These are phyloP conservation scores for Fomitiporia mediterranea DNA, from an alignment of 1,284 basidiomycete genomes.

Conservation along the genomic window DNA sequence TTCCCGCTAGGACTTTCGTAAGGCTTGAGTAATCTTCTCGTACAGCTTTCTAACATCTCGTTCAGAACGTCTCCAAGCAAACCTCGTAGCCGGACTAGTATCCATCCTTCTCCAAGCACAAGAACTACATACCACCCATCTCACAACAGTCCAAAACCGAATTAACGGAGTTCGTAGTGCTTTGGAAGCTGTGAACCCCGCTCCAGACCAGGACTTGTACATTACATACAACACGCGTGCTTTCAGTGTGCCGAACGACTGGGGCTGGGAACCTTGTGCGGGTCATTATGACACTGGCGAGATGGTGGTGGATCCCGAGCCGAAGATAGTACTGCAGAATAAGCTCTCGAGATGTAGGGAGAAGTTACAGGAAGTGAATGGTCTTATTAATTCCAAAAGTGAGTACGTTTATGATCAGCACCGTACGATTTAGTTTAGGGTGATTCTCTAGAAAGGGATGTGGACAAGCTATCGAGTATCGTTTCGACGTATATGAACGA, in stretches of 20 bases:
- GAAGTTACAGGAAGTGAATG: slow-evolving; percentile 55
- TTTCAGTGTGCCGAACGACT: slow-evolving; percentile 60
- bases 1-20: slow-evolving; percentile 19
- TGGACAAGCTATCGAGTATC: slow-evolving; percentile 46
- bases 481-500: slow-evolving; percentile 50
- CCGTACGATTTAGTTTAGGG: slow-evolving; percentile 16
- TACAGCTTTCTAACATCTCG: slow-evolving; percentile 10
- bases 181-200: slow-evolving; percentile 47
- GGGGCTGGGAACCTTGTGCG: slow-evolving; percentile 70
- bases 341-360: slow-evolving; percentile 54
- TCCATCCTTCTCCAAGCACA: slow-evolving; percentile 54
- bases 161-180: slow-evolving; percentile 42
- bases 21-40: slow-evolving; percentile 46
- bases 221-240: slow-evolving; percentile 64
- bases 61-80: slow-evolving; percentile 60
- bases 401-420: slow-evolving; percentile 25
- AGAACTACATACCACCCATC: slow-evolving; percentile 48
- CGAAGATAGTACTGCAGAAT: slow-evolving; percentile 76
- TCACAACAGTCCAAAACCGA: slow-evolving; percentile 51
- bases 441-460: slow-evolving; percentile 47
- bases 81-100: slow-evolving; percentile 51
- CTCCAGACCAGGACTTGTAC: slow-evolving; percentile 64
- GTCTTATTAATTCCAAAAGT: slow-evolving; percentile 60
- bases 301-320: slow-evolving; percentile 57
- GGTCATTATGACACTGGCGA: slow-evolving; percentile 67